These are phyloP conservation scores for Avicennia marina DNA, from an alignment of 257 asterid species.

Conservation along the genomic window DNA sequence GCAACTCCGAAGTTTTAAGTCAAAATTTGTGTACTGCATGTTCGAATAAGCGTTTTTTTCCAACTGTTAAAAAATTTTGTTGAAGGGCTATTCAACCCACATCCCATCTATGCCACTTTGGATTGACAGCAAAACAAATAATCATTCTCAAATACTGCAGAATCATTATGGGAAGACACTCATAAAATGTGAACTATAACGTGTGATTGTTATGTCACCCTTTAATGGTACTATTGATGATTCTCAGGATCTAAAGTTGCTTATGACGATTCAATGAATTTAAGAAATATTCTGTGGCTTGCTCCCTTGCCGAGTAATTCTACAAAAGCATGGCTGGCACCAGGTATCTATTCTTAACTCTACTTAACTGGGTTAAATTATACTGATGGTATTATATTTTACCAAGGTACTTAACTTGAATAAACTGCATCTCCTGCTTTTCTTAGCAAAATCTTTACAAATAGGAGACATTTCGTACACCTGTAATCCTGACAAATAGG, in stretches of 20 bases:
- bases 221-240: conserved; percentile 19
- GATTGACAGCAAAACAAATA: too few relatives aligned
- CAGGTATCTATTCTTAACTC: conserved; percentile 49
- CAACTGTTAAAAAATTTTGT: too few relatives aligned
- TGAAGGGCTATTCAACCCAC: too few relatives aligned
- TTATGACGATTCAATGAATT: conserved; percentile 76
- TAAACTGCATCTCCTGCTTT: conserved; percentile 6
- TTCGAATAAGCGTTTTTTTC: too few relatives aligned
- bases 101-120: too few relatives aligned
- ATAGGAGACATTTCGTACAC: too few relatives aligned
- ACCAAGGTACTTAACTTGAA: neutral
- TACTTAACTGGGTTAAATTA: neutral
- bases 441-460: too few relatives aligned
- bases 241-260: conserved; percentile 71
- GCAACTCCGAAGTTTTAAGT: too few relatives aligned
- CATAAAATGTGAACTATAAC: conserved; percentile 3
- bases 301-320: conserved; percentile 85
- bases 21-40: too few relatives aligned
- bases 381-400: neutral
- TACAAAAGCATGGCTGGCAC: conserved; percentile 58
- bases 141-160: too few relatives aligned
- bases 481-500: too few relatives aligned
- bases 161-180: too few relatives aligned
- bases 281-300: conserved; percentile 91
- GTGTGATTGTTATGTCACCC: neutral